These are phyloP conservation scores for Coccomyxa subellipsoidea DNA, from an alignment of 163 green algal genomes.

Conservation along the genomic window DNA sequence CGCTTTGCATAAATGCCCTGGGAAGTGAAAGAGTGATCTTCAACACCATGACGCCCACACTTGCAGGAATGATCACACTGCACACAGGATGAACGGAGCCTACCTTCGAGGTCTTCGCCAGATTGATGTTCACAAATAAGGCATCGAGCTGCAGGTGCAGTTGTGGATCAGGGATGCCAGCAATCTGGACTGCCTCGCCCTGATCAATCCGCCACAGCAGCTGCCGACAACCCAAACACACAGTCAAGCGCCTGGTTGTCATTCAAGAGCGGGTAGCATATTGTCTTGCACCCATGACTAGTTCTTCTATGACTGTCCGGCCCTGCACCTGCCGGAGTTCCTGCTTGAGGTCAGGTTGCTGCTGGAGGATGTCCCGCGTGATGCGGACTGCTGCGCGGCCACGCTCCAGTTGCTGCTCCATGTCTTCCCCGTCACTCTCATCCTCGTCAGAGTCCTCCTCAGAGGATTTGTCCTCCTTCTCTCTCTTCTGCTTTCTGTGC, in stretches of 20 bases:
- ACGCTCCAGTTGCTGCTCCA: conserved; percentile 12
- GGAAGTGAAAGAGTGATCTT: neutral
- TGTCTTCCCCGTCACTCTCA: conserved; percentile 1
- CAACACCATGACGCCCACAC: neutral
- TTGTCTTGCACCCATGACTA: too few species aligned
- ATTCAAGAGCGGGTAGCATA: too few species aligned
- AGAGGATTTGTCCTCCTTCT: neutral
- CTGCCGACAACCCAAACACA: conserved; percentile 1
- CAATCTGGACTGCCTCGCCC: conserved; percentile 20
- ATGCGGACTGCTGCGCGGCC: conserved; percentile 18
- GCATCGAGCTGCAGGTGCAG: conserved; percentile 37
- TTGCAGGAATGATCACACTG: neutral
- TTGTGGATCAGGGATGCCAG: conserved; percentile 7
- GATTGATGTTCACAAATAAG: conserved; percentile 47
- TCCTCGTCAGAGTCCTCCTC: neutral
- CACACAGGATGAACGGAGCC: neutral
- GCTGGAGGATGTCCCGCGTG: conserved; percentile 1
- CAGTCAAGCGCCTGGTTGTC: too few species aligned
- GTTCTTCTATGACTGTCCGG: neutral
- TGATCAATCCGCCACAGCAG: conserved; percentile 19
- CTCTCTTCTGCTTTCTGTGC: conserved; percentile 5
- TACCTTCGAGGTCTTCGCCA: conserved; percentile 31
- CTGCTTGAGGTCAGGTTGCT: conserved; percentile 1
- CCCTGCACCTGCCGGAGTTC: conserved; percentile 21
- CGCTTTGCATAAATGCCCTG: conserved; percentile 49